Evolutionary conservation across 345 rosid species (phyloP).

Genomic region (Brassica cretica): DNA sequence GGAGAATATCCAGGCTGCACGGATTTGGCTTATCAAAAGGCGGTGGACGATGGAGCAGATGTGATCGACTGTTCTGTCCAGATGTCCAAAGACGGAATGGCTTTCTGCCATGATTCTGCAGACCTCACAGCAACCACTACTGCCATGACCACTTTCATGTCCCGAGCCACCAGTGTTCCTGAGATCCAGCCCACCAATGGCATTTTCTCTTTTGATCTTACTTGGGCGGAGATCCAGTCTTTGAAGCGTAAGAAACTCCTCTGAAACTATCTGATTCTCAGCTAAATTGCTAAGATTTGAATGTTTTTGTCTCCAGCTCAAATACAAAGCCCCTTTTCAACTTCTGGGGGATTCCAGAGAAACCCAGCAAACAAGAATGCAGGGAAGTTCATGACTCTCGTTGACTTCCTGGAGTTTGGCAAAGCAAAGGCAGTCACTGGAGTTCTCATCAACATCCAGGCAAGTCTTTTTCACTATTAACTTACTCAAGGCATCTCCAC

Average conservation of each 20-base stretch:
- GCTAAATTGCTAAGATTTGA: background rate
- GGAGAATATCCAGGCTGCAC: slow-evolving; percentile 81
- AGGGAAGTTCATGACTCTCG: slow-evolving; percentile 65
- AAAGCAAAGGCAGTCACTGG: slow-evolving; percentile 74
- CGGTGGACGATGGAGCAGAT: slow-evolving; percentile 74
- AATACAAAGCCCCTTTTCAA: slow-evolving; percentile 58
- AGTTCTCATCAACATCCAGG: slow-evolving; percentile 71
- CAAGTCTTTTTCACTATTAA: slow-evolving; percentile 11
- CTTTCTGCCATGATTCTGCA: slow-evolving; percentile 67
- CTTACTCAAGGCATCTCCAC: background rate
- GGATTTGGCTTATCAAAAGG: slow-evolving; percentile 84
- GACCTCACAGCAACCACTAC: slow-evolving; percentile 65
- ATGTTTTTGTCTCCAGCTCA: slow-evolving; percentile 59
- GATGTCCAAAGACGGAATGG: slow-evolving; percentile 79
- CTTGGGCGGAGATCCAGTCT: slow-evolving; percentile 84
- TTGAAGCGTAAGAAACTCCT: slow-evolving; percentile 55
- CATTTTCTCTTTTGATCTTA: slow-evolving; percentile 82
- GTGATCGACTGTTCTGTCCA: slow-evolving; percentile 82
- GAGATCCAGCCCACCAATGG: slow-evolving; percentile 66
- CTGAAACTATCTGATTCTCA: background rate
- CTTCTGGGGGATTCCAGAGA: slow-evolving; percentile 41
- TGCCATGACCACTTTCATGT: slow-evolving; percentile 56
- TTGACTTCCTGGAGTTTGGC: slow-evolving; percentile 68
- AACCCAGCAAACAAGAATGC: slow-evolving; percentile 67
- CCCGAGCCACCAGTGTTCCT: slow-evolving; percentile 54